These are phyloP conservation scores for Elymus sibiricus DNA, from an alignment of 176 grass and related monocot genomes.

Conservation along the genomic window DNA sequence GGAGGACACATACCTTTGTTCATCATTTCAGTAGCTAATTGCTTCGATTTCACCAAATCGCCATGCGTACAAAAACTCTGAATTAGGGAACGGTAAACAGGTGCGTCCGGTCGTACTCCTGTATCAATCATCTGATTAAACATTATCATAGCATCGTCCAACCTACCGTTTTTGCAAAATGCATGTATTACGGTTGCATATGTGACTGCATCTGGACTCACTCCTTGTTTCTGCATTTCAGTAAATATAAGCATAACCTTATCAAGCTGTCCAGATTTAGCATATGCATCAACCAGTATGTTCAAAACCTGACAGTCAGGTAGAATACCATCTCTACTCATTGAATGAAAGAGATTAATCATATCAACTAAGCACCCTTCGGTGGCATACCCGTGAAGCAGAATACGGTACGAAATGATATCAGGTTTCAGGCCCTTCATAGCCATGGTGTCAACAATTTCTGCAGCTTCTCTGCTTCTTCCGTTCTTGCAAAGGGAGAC, in stretches of 20 bases:
- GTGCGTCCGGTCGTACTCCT: background rate
- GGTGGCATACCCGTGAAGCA: background rate
- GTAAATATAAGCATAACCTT: background rate
- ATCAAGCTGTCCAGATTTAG: background rate
- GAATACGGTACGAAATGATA: background rate
- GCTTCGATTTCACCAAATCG: background rate
- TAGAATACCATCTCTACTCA: background rate
- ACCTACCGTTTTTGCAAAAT: background rate
- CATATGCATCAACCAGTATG: background rate
- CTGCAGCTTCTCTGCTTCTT: background rate
- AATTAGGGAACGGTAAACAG: background rate
- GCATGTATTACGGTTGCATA: background rate
- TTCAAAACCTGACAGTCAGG: background rate
- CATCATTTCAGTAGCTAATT: background rate
- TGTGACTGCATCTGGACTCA: background rate
- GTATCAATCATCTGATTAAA: background rate
- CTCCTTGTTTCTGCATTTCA: background rate
- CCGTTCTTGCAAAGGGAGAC: background rate
- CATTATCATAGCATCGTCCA: background rate
- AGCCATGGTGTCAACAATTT: background rate
- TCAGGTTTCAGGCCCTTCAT: background rate
- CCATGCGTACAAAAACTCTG: background rate
- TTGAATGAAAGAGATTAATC: background rate
- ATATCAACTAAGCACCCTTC: background rate
- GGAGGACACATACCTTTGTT: background rate